Percentiles rank a stretch among this genome's conserved stretches.
These are phyloP conservation scores for Alternaria triticimaculans DNA, from an alignment of 2,329 filamentous ascomycete species.

Conservation along the genomic window DNA sequence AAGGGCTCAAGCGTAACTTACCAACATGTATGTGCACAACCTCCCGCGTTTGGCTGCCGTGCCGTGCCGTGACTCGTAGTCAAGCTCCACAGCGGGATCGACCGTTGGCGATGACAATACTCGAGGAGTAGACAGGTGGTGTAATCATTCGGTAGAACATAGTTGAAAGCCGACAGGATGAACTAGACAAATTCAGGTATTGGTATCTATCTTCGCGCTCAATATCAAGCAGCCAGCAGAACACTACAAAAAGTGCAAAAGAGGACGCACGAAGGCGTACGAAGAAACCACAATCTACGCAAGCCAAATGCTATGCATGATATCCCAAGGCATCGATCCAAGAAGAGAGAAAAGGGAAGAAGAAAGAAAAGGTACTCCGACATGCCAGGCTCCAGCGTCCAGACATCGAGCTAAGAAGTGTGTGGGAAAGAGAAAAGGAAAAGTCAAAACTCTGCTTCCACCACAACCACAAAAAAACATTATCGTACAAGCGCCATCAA, in stretches of 20 bases:
- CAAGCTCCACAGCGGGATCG: too few species aligned
- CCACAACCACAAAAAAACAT: not conserved
- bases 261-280: not conserved
- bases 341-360: not conserved
- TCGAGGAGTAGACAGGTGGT: too few species aligned
- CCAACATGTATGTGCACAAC: too few species aligned
- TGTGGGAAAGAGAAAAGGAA: not conserved
- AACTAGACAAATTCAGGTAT: too few species aligned
- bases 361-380: not conserved
- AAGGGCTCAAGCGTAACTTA: too few species aligned
- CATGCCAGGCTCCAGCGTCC: conserved; percentile 7
- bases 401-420: conserved; percentile 6
- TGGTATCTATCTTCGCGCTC: too few species aligned
- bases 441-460: not conserved
- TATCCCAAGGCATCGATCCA: not conserved
- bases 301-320: not conserved
- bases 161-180: too few species aligned
- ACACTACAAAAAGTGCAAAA: not conserved
- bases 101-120: too few species aligned
- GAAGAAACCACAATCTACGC: not conserved
- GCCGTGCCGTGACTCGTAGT: too few species aligned
- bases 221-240: too few species aligned
- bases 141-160: too few species aligned
- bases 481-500: conserved; percentile 12
- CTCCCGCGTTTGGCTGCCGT: too few species aligned